phyloP scores from a whole-genome alignment of 2,329 filamentous ascomycete genomes.

The Aureobasidium sp. region DNA sequence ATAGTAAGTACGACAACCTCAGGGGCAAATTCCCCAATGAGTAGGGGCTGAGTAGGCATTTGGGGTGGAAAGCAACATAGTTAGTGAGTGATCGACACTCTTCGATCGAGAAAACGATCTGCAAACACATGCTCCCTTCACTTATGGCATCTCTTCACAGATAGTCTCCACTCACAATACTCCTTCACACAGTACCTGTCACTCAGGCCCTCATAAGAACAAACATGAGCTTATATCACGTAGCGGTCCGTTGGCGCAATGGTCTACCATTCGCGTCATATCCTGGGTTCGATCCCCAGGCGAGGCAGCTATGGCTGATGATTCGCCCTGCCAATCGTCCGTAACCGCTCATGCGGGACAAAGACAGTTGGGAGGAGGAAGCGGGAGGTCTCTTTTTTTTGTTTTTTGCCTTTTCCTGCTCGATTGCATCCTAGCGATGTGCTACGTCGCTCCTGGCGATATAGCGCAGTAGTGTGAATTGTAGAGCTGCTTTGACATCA shows the following conservation, averaged over 20 bases:
- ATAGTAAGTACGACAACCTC: conserved; percentile 48
- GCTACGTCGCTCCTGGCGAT: no score
- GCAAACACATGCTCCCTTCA: no score
- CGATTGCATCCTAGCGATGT: no score
- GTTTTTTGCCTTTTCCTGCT: no score
- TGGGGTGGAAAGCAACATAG: not conserved
- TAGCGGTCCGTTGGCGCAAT: not conserved
- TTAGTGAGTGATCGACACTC: no score
- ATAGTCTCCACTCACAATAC: not conserved
- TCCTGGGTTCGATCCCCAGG: conserved; percentile 1
- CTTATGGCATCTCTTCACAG: no score
- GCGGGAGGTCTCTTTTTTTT: no score
- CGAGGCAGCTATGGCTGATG: not conserved
- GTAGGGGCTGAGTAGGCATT: not conserved
- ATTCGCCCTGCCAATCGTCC: not conserved
- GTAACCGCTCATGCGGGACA: not conserved
- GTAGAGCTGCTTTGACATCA: no score
- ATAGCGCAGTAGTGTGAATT: no score
- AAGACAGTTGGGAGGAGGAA: no score
- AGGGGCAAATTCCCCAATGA: conserved; percentile 32
- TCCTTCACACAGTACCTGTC: not conserved
- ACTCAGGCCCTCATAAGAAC: not conserved
- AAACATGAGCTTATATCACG: not conserved
- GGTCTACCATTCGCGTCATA: not conserved
- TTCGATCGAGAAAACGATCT: no score